phyloP scores from a whole-genome alignment of 495 filamentous ascomycete genomes.

The Pyrenopolyporus hunteri region DNA sequence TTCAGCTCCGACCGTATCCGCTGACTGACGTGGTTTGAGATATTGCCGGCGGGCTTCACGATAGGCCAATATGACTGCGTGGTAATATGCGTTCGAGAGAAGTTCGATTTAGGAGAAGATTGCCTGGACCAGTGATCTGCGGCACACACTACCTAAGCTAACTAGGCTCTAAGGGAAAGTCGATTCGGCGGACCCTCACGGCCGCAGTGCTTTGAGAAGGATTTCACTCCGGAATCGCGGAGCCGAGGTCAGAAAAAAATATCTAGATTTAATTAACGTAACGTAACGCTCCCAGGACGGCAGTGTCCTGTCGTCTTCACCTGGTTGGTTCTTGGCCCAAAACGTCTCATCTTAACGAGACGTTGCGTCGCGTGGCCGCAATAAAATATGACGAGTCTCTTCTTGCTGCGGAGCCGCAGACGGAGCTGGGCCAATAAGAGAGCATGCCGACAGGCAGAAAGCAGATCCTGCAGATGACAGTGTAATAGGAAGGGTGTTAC shows the following conservation, averaged over 20 bases:
- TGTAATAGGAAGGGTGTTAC: constrained; percentile 21
- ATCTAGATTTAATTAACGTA: constrained; percentile 29
- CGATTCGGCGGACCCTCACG: constrained; percentile 1
- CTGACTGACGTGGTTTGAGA: constrained; percentile 29
- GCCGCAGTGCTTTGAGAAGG: constrained; percentile 5
- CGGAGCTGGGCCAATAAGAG: constrained; percentile 20
- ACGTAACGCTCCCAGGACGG: constrained; percentile 23
- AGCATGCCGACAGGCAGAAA: constrained; percentile 6
- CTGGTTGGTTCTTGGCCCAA: constrained; percentile 4
- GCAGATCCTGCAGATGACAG: constrained; percentile 37
- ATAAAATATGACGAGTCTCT: constrained; percentile 32
- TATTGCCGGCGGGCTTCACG: constrained; percentile 30
- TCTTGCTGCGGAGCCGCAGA: constrained; percentile 38
- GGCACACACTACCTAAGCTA: constrained; percentile 30
- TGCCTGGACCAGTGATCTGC: constrained; percentile 28
- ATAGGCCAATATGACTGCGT: constrained; percentile 25
- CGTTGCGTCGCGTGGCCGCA: constrained; percentile 18
- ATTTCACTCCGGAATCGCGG: constrained; percentile 22
- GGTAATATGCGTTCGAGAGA: constrained; percentile 13
- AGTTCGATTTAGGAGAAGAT: constrained; percentile 33
- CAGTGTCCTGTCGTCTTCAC: constrained; percentile 5
- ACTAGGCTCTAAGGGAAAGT: constrained; percentile 10
- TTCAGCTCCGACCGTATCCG: constrained; percentile 29
- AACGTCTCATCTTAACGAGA: constrained; percentile 19
- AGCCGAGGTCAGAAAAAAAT: constrained; percentile 10